Base-by-base conservation (phyloP, 331 rosid species). In the Cydonia oblonga region DNA sequence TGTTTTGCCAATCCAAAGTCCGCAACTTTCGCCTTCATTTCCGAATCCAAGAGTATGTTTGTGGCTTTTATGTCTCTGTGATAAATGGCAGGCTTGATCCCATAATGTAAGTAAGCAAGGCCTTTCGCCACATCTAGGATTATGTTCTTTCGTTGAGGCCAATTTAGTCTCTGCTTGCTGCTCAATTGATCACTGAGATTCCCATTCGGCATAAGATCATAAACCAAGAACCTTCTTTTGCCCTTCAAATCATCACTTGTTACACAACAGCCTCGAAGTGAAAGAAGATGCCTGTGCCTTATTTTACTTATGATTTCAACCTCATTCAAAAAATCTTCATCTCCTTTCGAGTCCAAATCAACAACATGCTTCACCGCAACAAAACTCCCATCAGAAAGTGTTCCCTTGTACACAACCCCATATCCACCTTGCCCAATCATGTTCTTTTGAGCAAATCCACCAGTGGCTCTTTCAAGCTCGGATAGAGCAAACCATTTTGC, bases 121-220 rank as follows among this genome's bases (percentile, higher is more conserved):
- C 98, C 98, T 71, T 78, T 92, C 1, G 98, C 98, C 64, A 90
- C 91, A 66, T 92, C 98, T 40, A 92, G 78, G 3, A 92, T 80
- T 33, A 92, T 85, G 53, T 68, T 86, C 82, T 90, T 92, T 2
- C 98, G 82, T 51, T 88, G 91, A 29, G 98, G 98, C 98, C 96
- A 92, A 26, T 88, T 85, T 25, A 92, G 68, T 30, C 13, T 30
- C 70, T 44, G 79, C 49, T 12, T 68, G 4, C 59, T 70, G 18
- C 68, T 82, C 73, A 92, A 70, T 66, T 85, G 92, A 44, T 90
- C 87, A 57, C 88, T 72, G 1, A 92, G 74, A 69, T 75, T 90
- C 0, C 96, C 93, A 75, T 90, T 92, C 4, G 91, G 65, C 98
- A 92, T 90, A 69, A 78, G 84, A 72, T 92, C 96, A 69, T 90